Base-by-base conservation (phyloP, 768 basidiomycete genomes). In the Amanita exitialis region DNA sequence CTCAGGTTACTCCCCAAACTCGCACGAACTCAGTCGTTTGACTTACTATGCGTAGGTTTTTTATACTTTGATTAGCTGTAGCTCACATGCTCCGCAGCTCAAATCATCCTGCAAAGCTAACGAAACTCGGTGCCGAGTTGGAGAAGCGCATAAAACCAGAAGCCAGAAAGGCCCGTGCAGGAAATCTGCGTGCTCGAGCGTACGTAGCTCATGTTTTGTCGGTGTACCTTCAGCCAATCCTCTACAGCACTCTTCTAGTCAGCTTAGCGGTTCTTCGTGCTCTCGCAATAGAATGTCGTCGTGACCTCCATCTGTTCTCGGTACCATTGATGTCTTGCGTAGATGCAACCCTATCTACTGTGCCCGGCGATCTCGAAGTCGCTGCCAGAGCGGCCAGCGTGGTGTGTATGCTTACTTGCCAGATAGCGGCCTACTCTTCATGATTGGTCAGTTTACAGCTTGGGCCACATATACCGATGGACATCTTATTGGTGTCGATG, bases 391-490 rank as follows among this genome's bases (percentile, higher is more conserved):
- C 85, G 9, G 90, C 90, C 18, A 86, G 78, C 60, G 79, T 92
- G 48, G 91, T 91, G 63, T 59, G 87, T 45, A 49, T 45, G 16
- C 9, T 18, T 13, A 7, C 28, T 34, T 32, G 6, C 16, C 36
- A 9, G 18, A 15, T 15, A 21, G 12, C 48, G 15, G 51, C 27
- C 20, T 23, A 12, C 36, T 18, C 16, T 51, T 1, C 39, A 18
- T 39, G 5, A 54, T 32, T 41, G 2, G 15, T n/a, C 28, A 93
- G 86, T 91, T 95, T 59, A 88, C 85, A 3, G 85, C 90, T 1
- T 97, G 90, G 86, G 85, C 86, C 16, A 93, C 92, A 13, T 96
- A 83, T 57, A 91, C 93, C 18, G 86, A 94, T 57, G 90, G 91
- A 0, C 82, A 82, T 49, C 70, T 87, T 36, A 81, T 94, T 55